Percentiles rank a stretch among this genome's conserved stretches.
Conservation (phyloP, 1,284 basidiomycete genomes). For the Rhodotorula sp. region DNA sequence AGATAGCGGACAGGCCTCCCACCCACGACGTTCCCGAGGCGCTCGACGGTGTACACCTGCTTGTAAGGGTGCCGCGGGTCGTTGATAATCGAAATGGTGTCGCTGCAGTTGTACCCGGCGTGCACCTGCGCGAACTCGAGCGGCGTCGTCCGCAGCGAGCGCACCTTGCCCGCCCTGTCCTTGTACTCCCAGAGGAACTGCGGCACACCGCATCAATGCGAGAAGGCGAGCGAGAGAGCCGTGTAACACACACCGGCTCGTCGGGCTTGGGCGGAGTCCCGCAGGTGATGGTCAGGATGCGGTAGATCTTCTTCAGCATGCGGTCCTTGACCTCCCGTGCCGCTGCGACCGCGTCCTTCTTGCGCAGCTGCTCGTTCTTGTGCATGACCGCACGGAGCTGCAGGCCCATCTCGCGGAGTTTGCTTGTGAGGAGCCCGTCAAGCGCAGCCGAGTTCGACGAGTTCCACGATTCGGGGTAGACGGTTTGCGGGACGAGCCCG, state of each 20-base stretch:
- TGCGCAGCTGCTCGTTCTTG: background rate
- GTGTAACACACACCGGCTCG: slow-evolving; percentile 49
- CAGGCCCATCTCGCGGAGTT: slow-evolving; percentile 85
- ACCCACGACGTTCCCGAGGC: slow-evolving; percentile 89
- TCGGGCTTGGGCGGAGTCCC: slow-evolving; percentile 76
- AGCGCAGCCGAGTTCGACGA: slow-evolving; percentile 72
- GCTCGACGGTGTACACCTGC: slow-evolving; percentile 85
- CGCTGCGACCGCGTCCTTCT: slow-evolving; percentile 49
- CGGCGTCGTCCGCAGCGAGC: slow-evolving; percentile 74
- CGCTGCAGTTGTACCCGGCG: slow-evolving; percentile 51
- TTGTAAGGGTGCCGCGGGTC: slow-evolving; percentile 83
- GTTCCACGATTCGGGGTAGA: slow-evolving; percentile 86
- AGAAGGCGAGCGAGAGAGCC: too few species aligned
- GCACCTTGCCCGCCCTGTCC: slow-evolving; percentile 74
- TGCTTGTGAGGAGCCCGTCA: slow-evolving; percentile 75
- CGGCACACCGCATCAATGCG: too few species aligned
- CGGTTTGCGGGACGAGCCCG: slow-evolving; percentile 62
- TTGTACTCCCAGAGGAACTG: slow-evolving; percentile 76
- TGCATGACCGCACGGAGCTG: slow-evolving; percentile 61
- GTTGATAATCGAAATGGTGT: slow-evolving; percentile 87
- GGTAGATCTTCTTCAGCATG: slow-evolving; percentile 71
- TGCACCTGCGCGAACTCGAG: slow-evolving; percentile 61
- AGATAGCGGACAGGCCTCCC: slow-evolving; percentile 74
- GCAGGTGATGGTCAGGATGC: slow-evolving; percentile 66
- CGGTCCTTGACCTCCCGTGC: slow-evolving; percentile 14